Base-by-base conservation (phyloP, 345 rosid genomes). In the Raphanus sativus region DNA sequence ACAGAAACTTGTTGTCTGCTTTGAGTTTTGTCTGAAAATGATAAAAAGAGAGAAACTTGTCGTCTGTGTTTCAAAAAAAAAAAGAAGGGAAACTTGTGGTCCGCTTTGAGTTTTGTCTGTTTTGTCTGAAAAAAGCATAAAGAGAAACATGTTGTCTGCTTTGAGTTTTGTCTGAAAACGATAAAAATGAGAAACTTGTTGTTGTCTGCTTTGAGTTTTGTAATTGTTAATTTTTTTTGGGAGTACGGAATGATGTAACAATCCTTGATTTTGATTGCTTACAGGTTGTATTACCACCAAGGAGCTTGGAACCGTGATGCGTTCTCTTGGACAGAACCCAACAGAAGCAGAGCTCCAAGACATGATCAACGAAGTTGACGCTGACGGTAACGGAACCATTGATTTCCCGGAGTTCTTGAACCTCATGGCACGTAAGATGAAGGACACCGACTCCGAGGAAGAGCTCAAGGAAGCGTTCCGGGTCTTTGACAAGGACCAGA, bases 351-450 rank as follows among this genome's bases (percentile, higher is more conserved):
- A 52, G 59, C 59, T 52, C 0, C 59, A 52, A 52, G 59, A 52
- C 59, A 52, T 52, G 59, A 52, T 52, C 59, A 52, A 52, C 25
- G 59, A 52, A 52, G 59, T 52, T 52, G 59, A 52, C 25, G 59
- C 59, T 52, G 59, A 52, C 10, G 59, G 58, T 16, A 52, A 52
- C 59, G 59, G 59, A 3, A 52, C 59, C 59, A 52, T 52, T 16
- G 59, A 52, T 52, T 52, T 52, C 25, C 59, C 59, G 2, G 59
- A 52, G 59, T 52, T 52, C 25, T 16, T 52, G 59, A 52, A 52
- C 59, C 59, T 52, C 59, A 52, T 52, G 59, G 59, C 59, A 0
- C 59, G 59, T 52, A 52, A 52, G 59, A 52, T 52, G 59, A 52
- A 52, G 25, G 59, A 52, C 25, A 52, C 59, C 9, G 59, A 52